These are phyloP conservation scores for Fusarium odoratissimum DNA, from an alignment of 2,329 filamentous ascomycete genomes.

Conservation along the genomic window DNA sequence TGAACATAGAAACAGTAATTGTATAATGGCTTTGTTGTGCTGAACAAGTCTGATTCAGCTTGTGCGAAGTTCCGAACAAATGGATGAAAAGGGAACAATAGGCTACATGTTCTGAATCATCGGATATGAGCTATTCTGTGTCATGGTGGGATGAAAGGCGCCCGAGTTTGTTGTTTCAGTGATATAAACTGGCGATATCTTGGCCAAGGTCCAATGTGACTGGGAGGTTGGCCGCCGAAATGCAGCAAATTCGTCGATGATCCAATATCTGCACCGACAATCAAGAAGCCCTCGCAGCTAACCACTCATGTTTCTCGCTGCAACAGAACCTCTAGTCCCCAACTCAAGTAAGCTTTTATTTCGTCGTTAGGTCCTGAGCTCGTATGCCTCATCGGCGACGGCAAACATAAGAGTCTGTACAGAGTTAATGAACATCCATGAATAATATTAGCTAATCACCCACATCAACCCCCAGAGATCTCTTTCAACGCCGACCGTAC, in stretches of 20 bases:
- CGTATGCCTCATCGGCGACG: too few relatives aligned
- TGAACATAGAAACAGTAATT: not conserved
- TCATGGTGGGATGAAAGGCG: rapidly evolving
- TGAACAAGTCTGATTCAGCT: rapidly evolving
- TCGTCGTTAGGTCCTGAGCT: too few relatives aligned
- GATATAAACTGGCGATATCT: not conserved
- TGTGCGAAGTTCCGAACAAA: not conserved
- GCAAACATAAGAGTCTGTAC: not conserved
- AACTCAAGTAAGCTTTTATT: too few relatives aligned
- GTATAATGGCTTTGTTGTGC: not conserved
- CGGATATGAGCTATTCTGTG: not conserved
- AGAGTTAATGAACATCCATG: too few relatives aligned
- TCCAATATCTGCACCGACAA: too few relatives aligned
- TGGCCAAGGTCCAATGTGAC: not conserved
- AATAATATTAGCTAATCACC: too few relatives aligned
- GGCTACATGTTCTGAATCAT: not conserved
- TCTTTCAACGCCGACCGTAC: not conserved
- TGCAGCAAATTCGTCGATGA: not conserved
- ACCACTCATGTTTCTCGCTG: rapidly evolving
- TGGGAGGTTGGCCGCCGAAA: not conserved
- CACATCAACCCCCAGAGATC: too few relatives aligned
- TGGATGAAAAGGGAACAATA: not conserved
- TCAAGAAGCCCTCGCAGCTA: too few relatives aligned
- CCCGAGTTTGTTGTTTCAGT: not conserved
- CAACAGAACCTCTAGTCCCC: not conserved